Evolutionary conservation across 2,329 filamentous ascomycete genomes (phyloP).

Genomic region (Pseudogymnoascus sp.): DNA sequence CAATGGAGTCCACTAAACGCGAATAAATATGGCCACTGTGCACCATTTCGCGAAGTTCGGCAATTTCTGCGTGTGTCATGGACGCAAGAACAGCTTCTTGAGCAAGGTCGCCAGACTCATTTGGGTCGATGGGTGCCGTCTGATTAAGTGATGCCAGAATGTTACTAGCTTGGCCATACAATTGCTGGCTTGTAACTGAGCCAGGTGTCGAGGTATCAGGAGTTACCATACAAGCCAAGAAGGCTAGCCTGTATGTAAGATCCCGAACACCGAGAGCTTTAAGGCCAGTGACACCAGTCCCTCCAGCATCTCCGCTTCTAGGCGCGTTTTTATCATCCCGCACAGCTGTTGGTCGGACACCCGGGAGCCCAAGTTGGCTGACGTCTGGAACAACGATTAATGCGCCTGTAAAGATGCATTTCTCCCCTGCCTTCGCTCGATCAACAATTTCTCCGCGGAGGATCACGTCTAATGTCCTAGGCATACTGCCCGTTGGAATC

Average conservation of each 20-base stretch:
- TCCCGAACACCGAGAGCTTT: conserved; percentile 92
- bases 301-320: conserved; percentile 72
- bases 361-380: conserved; percentile 86
- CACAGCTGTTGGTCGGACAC: conserved; percentile 72
- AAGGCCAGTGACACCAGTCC: conserved; percentile 76
- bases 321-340: conserved; percentile 70
- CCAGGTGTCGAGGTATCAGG: conserved; percentile 79
- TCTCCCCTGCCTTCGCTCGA: conserved; percentile 92
- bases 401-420: conserved; percentile 94
- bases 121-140: conserved; percentile 56
- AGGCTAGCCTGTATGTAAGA: conserved; percentile 91
- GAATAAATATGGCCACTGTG: conserved; percentile 94
- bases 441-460: conserved; percentile 95
- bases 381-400: conserved; percentile 96
- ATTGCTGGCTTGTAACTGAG: conserved; percentile 59
- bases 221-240: conserved; percentile 91
- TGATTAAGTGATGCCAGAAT: conserved; percentile 80
- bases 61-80: conserved; percentile 78
- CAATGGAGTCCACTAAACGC: conserved; percentile 84
- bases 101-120: conserved; percentile 70
- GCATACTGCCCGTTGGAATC: conserved; percentile 98
- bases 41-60: conserved; percentile 87
- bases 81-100: conserved; percentile 82
- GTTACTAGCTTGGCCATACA: conserved; percentile 70
- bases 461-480: conserved; percentile 94